Evolutionary conservation across 202 grass and related monocot genomes (phyloP).

Genomic region (Bolboschoenoplectus hybrid): DNA sequence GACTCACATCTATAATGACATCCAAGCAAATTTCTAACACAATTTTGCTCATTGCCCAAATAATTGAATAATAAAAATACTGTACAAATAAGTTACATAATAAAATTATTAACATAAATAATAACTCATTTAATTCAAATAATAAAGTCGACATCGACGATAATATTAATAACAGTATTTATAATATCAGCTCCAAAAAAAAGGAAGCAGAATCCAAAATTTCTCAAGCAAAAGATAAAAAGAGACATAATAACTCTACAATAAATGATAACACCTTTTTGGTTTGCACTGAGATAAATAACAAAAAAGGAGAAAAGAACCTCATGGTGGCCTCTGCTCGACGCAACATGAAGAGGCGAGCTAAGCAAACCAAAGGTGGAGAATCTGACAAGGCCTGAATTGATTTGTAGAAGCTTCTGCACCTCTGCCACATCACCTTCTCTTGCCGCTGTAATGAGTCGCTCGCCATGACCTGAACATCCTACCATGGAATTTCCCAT

Average conservation of each 20-base stretch:
- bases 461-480: constrained; percentile 69
- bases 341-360: constrained; percentile 82
- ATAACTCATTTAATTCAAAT: too few species aligned
- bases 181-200: not conserved
- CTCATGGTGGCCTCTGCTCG: constrained; percentile 73
- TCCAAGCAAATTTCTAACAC: not conserved
- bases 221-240: not conserved
- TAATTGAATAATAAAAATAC: not conserved
- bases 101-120: too few species aligned
- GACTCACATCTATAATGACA: not conserved
- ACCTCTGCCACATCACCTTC: constrained; percentile 70
- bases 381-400: constrained; percentile 63
- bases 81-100: too few species aligned
- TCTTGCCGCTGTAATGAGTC: constrained; percentile 66
- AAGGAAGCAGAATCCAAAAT: not conserved
- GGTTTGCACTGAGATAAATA: not conserved
- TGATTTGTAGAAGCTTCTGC: constrained; percentile 56
- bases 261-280: not conserved
- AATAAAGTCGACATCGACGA: too few species aligned
- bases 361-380: constrained; percentile 73
- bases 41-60: not conserved
- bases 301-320: constrained; percentile 39
- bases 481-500: constrained; percentile 85
- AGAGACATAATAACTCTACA: not conserved
- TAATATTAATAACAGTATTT: too few species aligned